These are phyloP conservation scores for Sporothrix euskadiensis DNA, from an alignment of 2,329 filamentous ascomycete species.

Conservation along the genomic window DNA sequence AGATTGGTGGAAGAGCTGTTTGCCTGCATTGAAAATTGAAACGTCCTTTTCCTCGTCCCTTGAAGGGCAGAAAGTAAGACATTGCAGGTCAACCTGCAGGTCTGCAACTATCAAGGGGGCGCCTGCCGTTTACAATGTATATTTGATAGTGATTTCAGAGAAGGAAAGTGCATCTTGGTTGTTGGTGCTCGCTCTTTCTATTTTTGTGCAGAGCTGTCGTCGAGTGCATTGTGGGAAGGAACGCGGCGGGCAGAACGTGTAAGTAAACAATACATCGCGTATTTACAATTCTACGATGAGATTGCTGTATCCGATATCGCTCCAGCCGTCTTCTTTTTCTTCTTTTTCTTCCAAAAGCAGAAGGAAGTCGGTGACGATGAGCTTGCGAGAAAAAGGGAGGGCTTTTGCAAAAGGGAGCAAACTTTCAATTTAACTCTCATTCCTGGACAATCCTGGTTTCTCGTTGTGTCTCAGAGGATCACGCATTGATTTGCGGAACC, in stretches of 20 bases:
- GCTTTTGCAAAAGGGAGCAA: neutral
- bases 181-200: neutral
- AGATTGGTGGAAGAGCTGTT: neutral
- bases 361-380: neutral
- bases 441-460: conserved; percentile 17
- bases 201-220: neutral
- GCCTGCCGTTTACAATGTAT: neutral
- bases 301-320: conserved; percentile 17
- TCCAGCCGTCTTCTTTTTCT: neutral
- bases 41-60: neutral
- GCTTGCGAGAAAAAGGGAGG: neutral
- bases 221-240: neutral
- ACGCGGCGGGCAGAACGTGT: neutral
- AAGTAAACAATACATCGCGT: conserved; percentile 19
- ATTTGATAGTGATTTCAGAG: neutral
- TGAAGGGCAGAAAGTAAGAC: conserved; percentile 1
- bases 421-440: conserved; percentile 13
- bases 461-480: conserved; percentile 18
- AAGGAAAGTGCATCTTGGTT: neutral
- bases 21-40: neutral
- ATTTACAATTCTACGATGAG: neutral
- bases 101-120: neutral
- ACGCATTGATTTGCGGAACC: conserved; percentile 8
- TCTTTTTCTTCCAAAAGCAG: neutral
- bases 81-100: conserved; percentile 11